These are phyloP conservation scores for Schizosaccharomyces osmophilus DNA, from an alignment of 805 yeast species.

Conservation along the genomic window DNA sequence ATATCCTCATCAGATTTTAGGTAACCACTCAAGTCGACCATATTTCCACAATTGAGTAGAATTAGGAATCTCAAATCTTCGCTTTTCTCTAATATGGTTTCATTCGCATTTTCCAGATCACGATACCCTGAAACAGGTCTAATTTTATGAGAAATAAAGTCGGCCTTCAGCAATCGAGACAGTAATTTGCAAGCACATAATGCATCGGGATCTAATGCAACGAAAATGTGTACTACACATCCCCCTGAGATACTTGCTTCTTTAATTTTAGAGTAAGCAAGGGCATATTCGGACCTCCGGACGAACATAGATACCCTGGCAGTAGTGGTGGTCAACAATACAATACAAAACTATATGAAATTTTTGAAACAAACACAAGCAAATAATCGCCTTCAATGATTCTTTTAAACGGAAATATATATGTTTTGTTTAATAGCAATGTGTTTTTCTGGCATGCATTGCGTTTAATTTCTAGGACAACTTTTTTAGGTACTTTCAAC, in stretches of 20 bases:
- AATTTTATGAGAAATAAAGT: conserved; percentile 63
- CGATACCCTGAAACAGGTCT: conserved; percentile 83
- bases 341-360: too few species aligned
- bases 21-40: conserved; percentile 52
- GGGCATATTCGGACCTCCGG: not conserved
- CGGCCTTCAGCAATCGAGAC: conserved; percentile 44
- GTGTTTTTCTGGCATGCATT: too few species aligned
- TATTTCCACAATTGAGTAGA: conserved; percentile 79
- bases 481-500: too few species aligned
- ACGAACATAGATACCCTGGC: not conserved
- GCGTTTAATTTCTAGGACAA: too few species aligned
- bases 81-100: not conserved
- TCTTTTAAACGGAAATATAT: too few species aligned
- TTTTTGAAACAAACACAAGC: too few species aligned
- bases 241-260: not conserved
- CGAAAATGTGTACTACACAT: conserved; percentile 27
- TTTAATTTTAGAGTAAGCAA: not conserved
- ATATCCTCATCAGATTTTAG: conserved; percentile 14
- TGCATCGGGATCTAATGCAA: conserved; percentile 74
- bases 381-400: too few species aligned
- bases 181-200: conserved; percentile 68
- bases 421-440: too few species aligned
- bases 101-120: conserved; percentile 22
- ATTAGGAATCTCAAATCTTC: conserved; percentile 25
- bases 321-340: not conserved